These are phyloP conservation scores for Metschnikowia koreensis DNA, from an alignment of 805 yeast species.

Conservation along the genomic window DNA sequence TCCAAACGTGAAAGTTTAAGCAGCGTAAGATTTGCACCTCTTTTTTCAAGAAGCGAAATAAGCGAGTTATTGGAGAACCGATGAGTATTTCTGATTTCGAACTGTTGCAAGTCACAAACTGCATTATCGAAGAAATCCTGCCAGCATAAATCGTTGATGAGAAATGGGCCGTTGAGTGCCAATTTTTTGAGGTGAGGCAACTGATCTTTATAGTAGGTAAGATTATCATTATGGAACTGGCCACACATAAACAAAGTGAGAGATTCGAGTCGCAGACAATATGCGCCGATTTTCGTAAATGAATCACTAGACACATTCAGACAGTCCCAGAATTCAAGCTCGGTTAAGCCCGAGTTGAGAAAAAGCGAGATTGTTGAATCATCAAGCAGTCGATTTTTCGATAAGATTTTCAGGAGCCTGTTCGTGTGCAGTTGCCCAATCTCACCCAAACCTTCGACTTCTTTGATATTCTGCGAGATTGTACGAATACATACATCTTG, in stretches of 20 bases:
- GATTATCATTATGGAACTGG: conserved; percentile 73
- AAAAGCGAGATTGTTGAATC: conserved; percentile 73
- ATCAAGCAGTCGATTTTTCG: conserved; percentile 78
- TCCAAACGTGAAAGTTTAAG: conserved; percentile 69
- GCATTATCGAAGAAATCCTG: conserved; percentile 60
- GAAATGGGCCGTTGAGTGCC: conserved; percentile 84
- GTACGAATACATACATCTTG: conserved; percentile 79
- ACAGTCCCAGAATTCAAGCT: conserved; percentile 88
- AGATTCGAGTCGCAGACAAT: conserved; percentile 67
- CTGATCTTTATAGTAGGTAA: conserved; percentile 60
- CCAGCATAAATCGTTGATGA: conserved; percentile 79
- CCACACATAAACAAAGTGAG: conserved; percentile 90
- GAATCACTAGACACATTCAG: conserved; percentile 70
- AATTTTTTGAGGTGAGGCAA: conserved; percentile 53
- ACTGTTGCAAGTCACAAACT: conserved; percentile 52
- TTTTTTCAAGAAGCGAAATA: conserved; percentile 56
- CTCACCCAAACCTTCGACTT: conserved; percentile 82
- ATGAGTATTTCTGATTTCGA: conserved; percentile 79
- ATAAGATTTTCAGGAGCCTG: conserved; percentile 71
- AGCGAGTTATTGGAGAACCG: conserved; percentile 70
- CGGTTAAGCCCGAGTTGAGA: conserved; percentile 54
- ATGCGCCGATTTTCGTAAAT: conserved; percentile 67
- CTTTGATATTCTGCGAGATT: conserved; percentile 64
- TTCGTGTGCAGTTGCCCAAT: conserved; percentile 72
- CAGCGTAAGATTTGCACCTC: conserved; percentile 51